A percentile compares a stretch with the other conserved stretches of the same genome.
These are phyloP conservation scores for Pyricularia sp. DNA, from an alignment of 2,329 filamentous ascomycete genomes.

Conservation along the genomic window DNA sequence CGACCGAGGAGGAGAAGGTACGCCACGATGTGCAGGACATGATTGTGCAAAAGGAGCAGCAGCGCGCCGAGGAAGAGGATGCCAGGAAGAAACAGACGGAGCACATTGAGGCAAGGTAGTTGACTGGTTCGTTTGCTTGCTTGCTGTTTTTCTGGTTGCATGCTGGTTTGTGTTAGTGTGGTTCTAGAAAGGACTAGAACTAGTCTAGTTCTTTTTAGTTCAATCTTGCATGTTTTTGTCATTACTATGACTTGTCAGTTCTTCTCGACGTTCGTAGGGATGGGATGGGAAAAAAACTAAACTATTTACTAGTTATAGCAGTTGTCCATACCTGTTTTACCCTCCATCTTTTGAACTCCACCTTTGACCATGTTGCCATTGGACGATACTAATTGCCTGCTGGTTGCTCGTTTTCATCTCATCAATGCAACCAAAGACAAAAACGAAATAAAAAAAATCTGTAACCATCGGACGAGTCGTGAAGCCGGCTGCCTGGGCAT, in stretches of 20 bases:
- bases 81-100: slow-evolving; percentile 10
- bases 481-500: background rate
- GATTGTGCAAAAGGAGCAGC: background rate
- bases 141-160: no score
- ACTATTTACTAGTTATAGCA: no score
- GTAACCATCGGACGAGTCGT: background rate
- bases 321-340: no score
- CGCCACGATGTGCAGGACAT: slow-evolving; percentile 8
- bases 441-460: background rate
- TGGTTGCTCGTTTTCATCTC: background rate
- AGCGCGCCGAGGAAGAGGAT: background rate
- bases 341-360: no score
- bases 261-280: background rate
- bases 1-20: slow-evolving; percentile 13
- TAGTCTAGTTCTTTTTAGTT: background rate
- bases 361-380: no score
- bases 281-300: background rate
- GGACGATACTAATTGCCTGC: background rate
- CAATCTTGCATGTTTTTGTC: background rate
- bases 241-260: background rate
- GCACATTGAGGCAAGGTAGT: background rate
- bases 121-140: background rate
- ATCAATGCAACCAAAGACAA: background rate
- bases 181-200: background rate
- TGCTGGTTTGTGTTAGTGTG: no score